These are phyloP conservation scores for Parascedosporium putredinis DNA, from an alignment of 2,329 filamentous ascomycete genomes.

Conservation along the genomic window DNA sequence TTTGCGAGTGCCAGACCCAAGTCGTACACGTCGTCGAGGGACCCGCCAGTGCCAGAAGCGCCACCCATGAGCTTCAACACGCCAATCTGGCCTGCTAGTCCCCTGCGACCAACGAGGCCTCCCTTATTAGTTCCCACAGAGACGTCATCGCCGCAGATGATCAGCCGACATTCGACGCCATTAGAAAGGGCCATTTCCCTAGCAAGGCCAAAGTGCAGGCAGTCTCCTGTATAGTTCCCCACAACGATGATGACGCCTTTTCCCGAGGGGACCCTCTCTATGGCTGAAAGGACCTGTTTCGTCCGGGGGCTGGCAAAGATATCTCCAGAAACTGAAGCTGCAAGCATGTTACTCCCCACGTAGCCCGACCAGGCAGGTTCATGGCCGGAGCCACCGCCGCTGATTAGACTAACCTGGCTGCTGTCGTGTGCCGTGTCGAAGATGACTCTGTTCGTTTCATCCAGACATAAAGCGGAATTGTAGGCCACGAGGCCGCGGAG, in stretches of 20 bases:
- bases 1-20: slow-evolving; percentile 38
- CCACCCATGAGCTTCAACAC: slow-evolving; percentile 49
- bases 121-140: slow-evolving; percentile 45
- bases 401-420: slow-evolving; percentile 38
- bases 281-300: slow-evolving; percentile 49
- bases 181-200: slow-evolving; percentile 45
- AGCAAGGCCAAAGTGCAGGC: slow-evolving; percentile 50
- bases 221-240: slow-evolving; percentile 57
- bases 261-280: slow-evolving; percentile 43
- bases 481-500: slow-evolving; percentile 41
- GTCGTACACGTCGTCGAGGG: slow-evolving; percentile 38
- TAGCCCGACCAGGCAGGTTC: slow-evolving; percentile 56
- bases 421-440: slow-evolving; percentile 33
- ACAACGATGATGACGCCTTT: slow-evolving; percentile 49
- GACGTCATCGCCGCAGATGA: slow-evolving; percentile 56
- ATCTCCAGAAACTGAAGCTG: slow-evolving; percentile 49
- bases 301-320: slow-evolving; percentile 55
- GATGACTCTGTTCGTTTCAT: slow-evolving; percentile 40
- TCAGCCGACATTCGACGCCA: slow-evolving; percentile 37
- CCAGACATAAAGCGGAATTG: slow-evolving; percentile 38
- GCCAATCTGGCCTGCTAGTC: slow-evolving; percentile 50
- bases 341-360: slow-evolving; percentile 51
- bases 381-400: slow-evolving; percentile 46
- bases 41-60: slow-evolving; percentile 33
- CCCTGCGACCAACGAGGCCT: slow-evolving; percentile 46